phyloP scores from a whole-genome alignment of 495 filamentous ascomycete genomes.

The Daldinia grandis region DNA sequence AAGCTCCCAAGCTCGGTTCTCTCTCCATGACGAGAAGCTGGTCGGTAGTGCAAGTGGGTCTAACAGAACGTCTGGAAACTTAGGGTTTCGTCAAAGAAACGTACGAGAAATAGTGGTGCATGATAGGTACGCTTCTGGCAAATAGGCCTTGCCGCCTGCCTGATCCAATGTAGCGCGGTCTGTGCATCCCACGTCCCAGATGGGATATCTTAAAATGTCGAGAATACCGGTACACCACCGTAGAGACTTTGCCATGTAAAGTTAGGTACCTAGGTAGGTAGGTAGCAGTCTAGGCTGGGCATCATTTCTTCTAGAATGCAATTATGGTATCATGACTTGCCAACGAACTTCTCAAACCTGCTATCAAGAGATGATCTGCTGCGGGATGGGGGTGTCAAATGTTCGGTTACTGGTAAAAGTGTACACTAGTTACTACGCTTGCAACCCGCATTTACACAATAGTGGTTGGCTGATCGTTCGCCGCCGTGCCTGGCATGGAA shows the following conservation, averaged over 20 bases:
- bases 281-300: constrained; percentile 21
- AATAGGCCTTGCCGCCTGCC: constrained; percentile 33
- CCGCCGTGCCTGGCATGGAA: constrained; percentile 29
- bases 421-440: constrained; percentile 18
- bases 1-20: constrained; percentile 18
- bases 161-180: constrained; percentile 36
- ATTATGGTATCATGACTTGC: constrained; percentile 7
- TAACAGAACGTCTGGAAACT: constrained; percentile 25
- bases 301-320: constrained; percentile 37
- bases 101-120: constrained; percentile 32
- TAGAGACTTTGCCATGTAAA: constrained; percentile 26
- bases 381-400: background rate
- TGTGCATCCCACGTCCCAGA: constrained; percentile 27
- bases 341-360: constrained; percentile 20
- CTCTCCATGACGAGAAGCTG: constrained; percentile 39
- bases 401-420: constrained; percentile 25
- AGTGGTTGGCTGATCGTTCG: constrained; percentile 4
- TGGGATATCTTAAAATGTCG: constrained; percentile 28
- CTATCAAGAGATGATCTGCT: constrained; percentile 25
- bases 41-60: constrained; percentile 21
- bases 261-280: no score
- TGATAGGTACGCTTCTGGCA: constrained; percentile 26
- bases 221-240: constrained; percentile 26
- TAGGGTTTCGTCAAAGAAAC: constrained; percentile 35
- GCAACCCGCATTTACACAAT: background rate